Evolutionary conservation across 805 yeast genomes (phyloP), one percentile per base, ranked within the genome.

Genomic region (Lipomyces oligophaga): DNA sequence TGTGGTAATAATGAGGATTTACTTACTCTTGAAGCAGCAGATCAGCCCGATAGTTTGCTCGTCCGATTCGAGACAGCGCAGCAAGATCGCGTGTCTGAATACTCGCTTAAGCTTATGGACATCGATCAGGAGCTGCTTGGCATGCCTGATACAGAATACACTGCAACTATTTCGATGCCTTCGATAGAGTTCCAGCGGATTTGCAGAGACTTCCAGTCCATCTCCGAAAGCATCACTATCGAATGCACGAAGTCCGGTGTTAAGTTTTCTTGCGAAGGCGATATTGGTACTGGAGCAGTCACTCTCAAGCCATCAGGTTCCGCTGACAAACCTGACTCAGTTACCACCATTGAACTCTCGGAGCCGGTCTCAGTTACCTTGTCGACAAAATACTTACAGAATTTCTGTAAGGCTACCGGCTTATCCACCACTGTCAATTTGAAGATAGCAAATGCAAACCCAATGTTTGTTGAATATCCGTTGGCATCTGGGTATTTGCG

Each of bases 111-210:
- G 67, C 77, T 93, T 65, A 88, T 93, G 96, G 95, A 90, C 64
- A 87, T 93, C 58, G 97, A 93, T 66, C 85, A 95, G 43, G 97
- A 93, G 64, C 85, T 85, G 71, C 78, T 93, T 61, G 82, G 85
- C 60, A 85, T 93, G 64, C 97, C 94, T 60, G 97, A 88, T 60
- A 81, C 89, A 80, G 94, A 86, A 55, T 85, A 84, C 65, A 95
- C 86, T 63, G 80, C 93, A 31, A 80, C 84, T 52, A 75, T 93
- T 60, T 80, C 85, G 48, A 78, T 93, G 84, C 96, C 97, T 49
- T 73, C 96, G 20, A 60, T 76, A 21, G 97, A 90, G 61, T 87
- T 93, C 69, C 81, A 93, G 65, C 87, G 88, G 65, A 81, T 85
- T 57, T 85, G 87, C 43, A 80, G 95, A 60, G 97, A 93, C 66